Percentiles rank a stretch among this genome's conserved stretches.
phyloP scores from a whole-genome alignment of 805 yeast genomes.

The Scheffersomyces spartinae region DNA sequence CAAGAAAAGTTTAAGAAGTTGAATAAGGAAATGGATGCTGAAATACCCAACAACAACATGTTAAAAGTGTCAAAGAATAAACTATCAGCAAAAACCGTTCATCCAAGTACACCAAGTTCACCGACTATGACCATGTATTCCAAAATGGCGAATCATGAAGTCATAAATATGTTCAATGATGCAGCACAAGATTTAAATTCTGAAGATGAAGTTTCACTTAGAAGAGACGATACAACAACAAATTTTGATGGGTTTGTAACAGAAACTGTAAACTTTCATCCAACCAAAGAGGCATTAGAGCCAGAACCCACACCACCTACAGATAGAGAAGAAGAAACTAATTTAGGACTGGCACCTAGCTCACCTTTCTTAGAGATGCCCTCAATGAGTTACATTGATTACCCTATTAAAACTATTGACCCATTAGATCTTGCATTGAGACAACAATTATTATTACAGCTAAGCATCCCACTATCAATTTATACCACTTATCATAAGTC shows the following conservation, averaged over 20 bases:
- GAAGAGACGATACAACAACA: conserved; percentile 12
- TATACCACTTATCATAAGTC: no score
- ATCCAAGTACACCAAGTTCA: conserved; percentile 34
- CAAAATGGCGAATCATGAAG: conserved; percentile 63
- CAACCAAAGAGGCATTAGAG: conserved; percentile 2
- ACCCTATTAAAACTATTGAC: no score
- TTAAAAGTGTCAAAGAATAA: conserved; percentile 4
- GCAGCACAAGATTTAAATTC: conserved; percentile 22
- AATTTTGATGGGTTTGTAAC: conserved; percentile 37
- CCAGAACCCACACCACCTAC: conserved; percentile 15
- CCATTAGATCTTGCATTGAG: no score
- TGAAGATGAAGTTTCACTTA: conserved; percentile 16
- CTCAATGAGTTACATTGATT: no score
- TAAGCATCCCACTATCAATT: no score
- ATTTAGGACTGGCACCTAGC: no score
- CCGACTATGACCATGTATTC: conserved; percentile 77
- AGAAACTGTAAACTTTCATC: conserved; percentile 26
- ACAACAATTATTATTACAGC: no score
- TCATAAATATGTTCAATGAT: conserved; percentile 63
- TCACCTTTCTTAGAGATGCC: no score
- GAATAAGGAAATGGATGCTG: conserved; percentile 5
- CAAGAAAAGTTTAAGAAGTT: conserved; percentile 18
- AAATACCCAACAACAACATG: not conserved
- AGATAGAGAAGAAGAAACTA: no score
- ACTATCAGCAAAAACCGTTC: conserved; percentile 1